Evolutionary conservation across 2,329 filamentous ascomycete species (phyloP).

Genomic region (Ceratocystis diversiconidia): DNA sequence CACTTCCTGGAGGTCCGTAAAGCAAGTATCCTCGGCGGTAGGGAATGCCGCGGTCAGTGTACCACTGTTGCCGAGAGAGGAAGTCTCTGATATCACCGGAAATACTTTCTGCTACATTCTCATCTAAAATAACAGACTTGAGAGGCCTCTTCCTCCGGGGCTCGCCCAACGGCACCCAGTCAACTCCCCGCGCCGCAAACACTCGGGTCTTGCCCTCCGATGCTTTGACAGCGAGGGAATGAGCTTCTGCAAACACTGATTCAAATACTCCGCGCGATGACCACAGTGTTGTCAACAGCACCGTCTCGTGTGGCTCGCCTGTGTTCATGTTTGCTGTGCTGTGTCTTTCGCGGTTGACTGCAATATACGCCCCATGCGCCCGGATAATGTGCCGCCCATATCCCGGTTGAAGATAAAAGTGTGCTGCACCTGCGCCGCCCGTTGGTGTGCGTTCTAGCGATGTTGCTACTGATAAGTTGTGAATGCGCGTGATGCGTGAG

Average conservation of each 20-base stretch:
- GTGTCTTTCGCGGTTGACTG: constrained; percentile 76
- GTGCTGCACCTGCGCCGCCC: constrained; percentile 50
- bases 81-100: constrained; percentile 74
- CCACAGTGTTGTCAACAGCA: constrained; percentile 85
- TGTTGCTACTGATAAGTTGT: constrained; percentile 45
- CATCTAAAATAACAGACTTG: constrained; percentile 72
- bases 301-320: constrained; percentile 84
- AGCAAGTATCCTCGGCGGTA: constrained; percentile 82
- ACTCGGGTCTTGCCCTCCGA: constrained; percentile 89
- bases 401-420: constrained; percentile 80
- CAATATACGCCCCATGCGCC: constrained; percentile 74
- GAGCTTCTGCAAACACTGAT: constrained; percentile 75
- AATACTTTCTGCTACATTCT: constrained; percentile 69
- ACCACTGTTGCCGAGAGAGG: constrained; percentile 67
- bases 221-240: constrained; percentile 60
- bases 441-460: constrained; percentile 36
- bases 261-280: constrained; percentile 80
- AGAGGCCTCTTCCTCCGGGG: constrained; percentile 76
- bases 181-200: constrained; percentile 69
- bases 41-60: constrained; percentile 84
- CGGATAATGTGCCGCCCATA: constrained; percentile 80
- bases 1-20: constrained; percentile 78
- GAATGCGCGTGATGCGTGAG: constrained; percentile 43
- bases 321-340: constrained; percentile 65
- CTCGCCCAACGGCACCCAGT: constrained; percentile 75